Percentiles rank a stretch among this genome's conserved stretches.
Conservation (phyloP, 75 land plant species). For the Pinus albicaulis region DNA sequence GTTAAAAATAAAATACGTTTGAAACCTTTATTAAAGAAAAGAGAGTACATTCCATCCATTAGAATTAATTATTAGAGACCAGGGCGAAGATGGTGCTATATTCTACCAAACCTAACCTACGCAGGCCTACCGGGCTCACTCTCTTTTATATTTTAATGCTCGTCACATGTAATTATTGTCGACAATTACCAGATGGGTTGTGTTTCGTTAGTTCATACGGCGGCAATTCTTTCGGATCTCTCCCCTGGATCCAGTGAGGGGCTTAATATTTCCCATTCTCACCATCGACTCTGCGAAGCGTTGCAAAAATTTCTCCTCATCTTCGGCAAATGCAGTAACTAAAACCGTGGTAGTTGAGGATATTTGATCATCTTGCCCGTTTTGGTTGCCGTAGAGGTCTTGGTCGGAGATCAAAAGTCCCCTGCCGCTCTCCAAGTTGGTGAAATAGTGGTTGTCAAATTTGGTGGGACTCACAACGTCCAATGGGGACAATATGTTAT, state of each 20-base stretch:
- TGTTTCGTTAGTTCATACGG: slow-evolving; percentile 15
- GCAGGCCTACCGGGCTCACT: no score
- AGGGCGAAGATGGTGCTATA: no score
- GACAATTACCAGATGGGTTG: no score
- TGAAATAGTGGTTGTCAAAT: slow-evolving; percentile 58
- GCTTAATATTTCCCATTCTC: slow-evolving; percentile 64
- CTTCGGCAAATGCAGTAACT: slow-evolving; percentile 6
- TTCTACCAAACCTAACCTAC: no score
- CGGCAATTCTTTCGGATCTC: slow-evolving; percentile 52
- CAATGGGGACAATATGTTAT: slow-evolving; percentile 14
- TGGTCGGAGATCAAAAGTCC: slow-evolving; percentile 57
- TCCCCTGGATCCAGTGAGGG: slow-evolving; percentile 40
- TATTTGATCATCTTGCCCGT: background rate
- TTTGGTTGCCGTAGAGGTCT: slow-evolving; percentile 15
- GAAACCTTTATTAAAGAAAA: no score
- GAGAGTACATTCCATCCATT: no score
- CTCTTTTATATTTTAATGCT: no score
- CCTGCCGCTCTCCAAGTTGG: slow-evolving; percentile 18
- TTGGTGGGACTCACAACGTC: slow-evolving; percentile 28
- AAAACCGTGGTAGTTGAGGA: background rate
- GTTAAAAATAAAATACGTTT: no score
- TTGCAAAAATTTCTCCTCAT: slow-evolving; percentile 32
- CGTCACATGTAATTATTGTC: no score
- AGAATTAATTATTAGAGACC: no score
- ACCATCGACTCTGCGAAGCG: slow-evolving; percentile 60